A percentile compares a stretch with the other conserved stretches of the same genome.
phyloP scores from a whole-genome alignment of 2,329 filamentous ascomycete genomes.

The Ophiocordyceps camponoti-rufipedis region DNA sequence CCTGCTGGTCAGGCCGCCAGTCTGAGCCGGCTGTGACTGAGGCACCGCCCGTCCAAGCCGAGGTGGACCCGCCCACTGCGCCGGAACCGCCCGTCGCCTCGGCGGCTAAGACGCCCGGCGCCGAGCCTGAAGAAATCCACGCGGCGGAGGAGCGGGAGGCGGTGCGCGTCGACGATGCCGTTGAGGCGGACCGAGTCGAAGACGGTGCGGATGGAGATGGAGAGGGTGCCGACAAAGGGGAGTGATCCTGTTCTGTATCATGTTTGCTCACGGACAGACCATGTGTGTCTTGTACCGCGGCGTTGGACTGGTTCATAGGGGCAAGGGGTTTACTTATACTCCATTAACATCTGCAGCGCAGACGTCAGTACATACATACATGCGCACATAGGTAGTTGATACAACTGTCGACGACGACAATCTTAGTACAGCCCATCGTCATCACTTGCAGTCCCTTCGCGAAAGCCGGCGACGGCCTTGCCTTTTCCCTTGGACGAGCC shows the following conservation, averaged over 20 bases:
- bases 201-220: background rate
- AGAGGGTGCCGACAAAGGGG: background rate
- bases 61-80: background rate
- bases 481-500: constrained; percentile 30
- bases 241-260: background rate
- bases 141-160: background rate
- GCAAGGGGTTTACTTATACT: background rate
- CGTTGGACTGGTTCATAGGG: background rate
- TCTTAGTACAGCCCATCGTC: constrained; percentile 37
- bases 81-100: background rate
- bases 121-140: too few relatives aligned
- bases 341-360: background rate
- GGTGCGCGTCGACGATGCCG: background rate
- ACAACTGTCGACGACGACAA: too few relatives aligned
- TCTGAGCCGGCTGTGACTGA: background rate
- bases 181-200: background rate
- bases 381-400: background rate
- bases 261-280: background rate
- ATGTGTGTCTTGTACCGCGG: background rate
- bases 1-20: background rate
- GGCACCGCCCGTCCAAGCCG: background rate
- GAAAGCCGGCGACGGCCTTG: constrained; percentile 32
- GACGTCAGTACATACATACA: background rate
- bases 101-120: background rate
- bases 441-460: constrained; percentile 34